Base-by-base conservation (phyloP, 1,139 yeast genomes). In the Magnusiomyces ingens region DNA sequence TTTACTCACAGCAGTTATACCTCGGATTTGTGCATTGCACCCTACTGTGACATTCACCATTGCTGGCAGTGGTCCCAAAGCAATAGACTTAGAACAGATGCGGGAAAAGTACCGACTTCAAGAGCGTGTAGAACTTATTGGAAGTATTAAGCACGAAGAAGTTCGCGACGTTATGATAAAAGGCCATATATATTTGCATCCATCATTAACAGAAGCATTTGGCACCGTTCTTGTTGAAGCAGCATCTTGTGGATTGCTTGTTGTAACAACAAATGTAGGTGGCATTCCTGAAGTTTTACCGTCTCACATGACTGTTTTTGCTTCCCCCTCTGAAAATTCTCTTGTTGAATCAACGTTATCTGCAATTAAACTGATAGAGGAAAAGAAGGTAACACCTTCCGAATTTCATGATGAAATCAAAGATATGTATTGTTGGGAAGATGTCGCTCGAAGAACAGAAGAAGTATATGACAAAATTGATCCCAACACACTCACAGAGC, bases 181-280 rank as follows among this genome's bases (percentile, higher is more conserved):
- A 56, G 99, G 99, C 12, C 95, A 94, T 64, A 93, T 94, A 13
- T 94, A 91, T 67, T 70, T 94, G 48, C 99, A 94, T 68, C 93
- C 99, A 0, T 85, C 96, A 1, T 73, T 94, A 38, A 94, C 99
- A 0, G 99, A 94, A 67, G 99, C 99, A 0, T 94, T 94, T 71
- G 99, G 99, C 1, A 93, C 99, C 0, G 99, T 90, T 0, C 73
- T 94, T 21, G 96, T 94, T 0, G 99, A 94, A 66, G 99, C 99
- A 0, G 99, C 98, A 0, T 86, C 96, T 0, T 93, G 99, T 72
- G 98, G 98, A 0, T 70, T 94, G 41, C 76, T 88, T 37, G 96
- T 94, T 1, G 99, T 94, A 0, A 91, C 98, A 0, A 94, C 99
- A 0, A 83, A 84, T 57, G 99, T 94, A 0, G 99, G 99, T 1